phyloP scores from a whole-genome alignment of 2,329 filamentous ascomycete species.

The Colletotrichum simmondsii region DNA sequence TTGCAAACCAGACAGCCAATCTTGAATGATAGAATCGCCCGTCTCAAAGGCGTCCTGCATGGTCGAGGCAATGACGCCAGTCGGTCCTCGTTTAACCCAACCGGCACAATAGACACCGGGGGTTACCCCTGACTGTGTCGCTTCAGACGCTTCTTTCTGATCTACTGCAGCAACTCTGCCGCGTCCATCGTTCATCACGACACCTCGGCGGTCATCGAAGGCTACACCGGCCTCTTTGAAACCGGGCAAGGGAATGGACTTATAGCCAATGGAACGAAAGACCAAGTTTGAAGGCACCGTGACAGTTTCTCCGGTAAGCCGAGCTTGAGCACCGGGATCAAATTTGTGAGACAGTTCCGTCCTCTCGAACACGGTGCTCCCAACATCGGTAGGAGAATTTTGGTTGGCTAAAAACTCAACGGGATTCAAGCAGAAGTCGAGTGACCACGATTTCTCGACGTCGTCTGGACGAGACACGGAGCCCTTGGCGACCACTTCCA shows the following conservation, averaged over 20 bases:
- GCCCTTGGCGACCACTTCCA: constrained; percentile 84
- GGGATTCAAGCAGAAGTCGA: constrained; percentile 88
- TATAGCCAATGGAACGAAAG: constrained; percentile 96
- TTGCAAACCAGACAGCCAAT: constrained; percentile 67
- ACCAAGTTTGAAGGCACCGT: constrained; percentile 75
- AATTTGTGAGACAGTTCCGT: constrained; percentile 67
- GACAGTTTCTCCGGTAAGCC: constrained; percentile 59
- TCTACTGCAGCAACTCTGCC: constrained; percentile 72
- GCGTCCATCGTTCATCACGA: constrained; percentile 83
- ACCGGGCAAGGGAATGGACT: constrained; percentile 80
- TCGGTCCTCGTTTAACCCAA: constrained; percentile 96
- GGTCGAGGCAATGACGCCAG: constrained; percentile 94
- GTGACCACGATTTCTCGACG: constrained; percentile 78
- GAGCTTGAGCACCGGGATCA: constrained; percentile 61
- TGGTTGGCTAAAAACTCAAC: constrained; percentile 69
- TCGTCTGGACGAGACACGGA: constrained; percentile 61
- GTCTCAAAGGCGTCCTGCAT: constrained; percentile 95
- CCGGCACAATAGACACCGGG: constrained; percentile 91
- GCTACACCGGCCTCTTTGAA: constrained; percentile 79
- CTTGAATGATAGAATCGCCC: constrained; percentile 83
- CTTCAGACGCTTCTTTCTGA: constrained; percentile 41
- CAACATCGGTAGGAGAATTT: constrained; percentile 60
- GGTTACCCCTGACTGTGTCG: constrained; percentile 55
- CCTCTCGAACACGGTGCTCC: constrained; percentile 74
- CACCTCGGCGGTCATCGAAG: constrained; percentile 79